phyloP scores from a whole-genome alignment of 352 stramenopile species.

The Hyaloperonospora brassicae region DNA sequence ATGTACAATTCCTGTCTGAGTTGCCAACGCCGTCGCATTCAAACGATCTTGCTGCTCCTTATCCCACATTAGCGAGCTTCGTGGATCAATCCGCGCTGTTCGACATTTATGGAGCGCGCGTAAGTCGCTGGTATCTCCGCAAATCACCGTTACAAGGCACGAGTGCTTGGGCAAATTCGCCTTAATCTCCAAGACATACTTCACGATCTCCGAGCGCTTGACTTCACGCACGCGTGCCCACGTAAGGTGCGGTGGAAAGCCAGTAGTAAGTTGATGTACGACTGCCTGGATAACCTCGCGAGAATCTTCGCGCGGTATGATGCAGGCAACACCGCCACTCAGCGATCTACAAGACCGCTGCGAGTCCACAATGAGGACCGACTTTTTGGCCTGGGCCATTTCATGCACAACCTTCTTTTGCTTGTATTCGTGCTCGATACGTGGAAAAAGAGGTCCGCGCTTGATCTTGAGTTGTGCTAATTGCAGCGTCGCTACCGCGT shows the following conservation, averaged over 20 bases:
- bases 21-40: slow-evolving; percentile 32
- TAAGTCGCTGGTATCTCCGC: slow-evolving; percentile 42
- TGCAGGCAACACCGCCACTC: slow-evolving; percentile 48
- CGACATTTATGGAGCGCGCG: slow-evolving; percentile 71
- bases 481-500: slow-evolving; percentile 69
- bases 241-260: slow-evolving; percentile 72
- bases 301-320: slow-evolving; percentile 46
- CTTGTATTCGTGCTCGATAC: slow-evolving; percentile 59
- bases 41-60: slow-evolving; percentile 58
- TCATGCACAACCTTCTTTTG: slow-evolving; percentile 77
- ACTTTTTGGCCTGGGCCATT: slow-evolving; percentile 63
- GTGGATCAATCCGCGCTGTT: slow-evolving; percentile 63
- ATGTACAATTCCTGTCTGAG: slow-evolving; percentile 61
- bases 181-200: slow-evolving; percentile 31
- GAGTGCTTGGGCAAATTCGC: slow-evolving; percentile 41
- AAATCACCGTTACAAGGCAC: slow-evolving; percentile 52
- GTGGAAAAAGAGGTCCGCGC: slow-evolving; percentile 61
- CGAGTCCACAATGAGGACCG: slow-evolving; percentile 69
- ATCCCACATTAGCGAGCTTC: slow-evolving; percentile 72
- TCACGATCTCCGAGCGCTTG: slow-evolving; percentile 35
- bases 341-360: slow-evolving; percentile 53
- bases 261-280: slow-evolving; percentile 73
- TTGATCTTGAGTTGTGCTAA: slow-evolving; percentile 73
- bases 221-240: slow-evolving; percentile 54
- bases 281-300: slow-evolving; percentile 44